A percentile compares a stretch with the other conserved stretches of the same genome.
These are phyloP conservation scores for Diaporthe velutina DNA, from an alignment of 2,329 filamentous ascomycete species.

Conservation along the genomic window DNA sequence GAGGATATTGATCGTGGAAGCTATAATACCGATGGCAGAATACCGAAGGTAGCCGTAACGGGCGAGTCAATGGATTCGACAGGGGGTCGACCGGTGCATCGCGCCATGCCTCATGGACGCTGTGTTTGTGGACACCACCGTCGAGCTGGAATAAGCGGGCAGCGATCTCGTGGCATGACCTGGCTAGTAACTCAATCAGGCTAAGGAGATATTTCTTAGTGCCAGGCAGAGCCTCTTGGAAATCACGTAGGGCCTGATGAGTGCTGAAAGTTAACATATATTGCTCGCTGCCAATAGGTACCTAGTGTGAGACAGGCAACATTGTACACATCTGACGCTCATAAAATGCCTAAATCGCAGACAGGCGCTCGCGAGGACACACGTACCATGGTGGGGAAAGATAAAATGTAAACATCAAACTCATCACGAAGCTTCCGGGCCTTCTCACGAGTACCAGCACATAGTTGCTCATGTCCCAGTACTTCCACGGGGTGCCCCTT, in stretches of 20 bases:
- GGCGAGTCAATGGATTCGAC: not conserved
- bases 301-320: not conserved
- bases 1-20: not conserved
- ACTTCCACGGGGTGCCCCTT: not conserved
- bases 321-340: not conserved
- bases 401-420: not conserved
- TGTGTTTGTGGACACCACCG: not conserved
- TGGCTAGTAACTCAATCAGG: not conserved
- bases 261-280: not conserved
- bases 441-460: not conserved
- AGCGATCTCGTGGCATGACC: not conserved
- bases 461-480: not conserved
- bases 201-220: not conserved
- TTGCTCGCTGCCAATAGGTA: not conserved
- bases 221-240: not conserved
- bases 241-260: not conserved
- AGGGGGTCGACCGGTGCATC: not conserved
- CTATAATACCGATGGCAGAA: not conserved
- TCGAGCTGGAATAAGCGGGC: not conserved
- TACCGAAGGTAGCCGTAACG: not conserved
- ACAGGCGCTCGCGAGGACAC: too few species aligned
- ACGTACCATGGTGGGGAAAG: not conserved
- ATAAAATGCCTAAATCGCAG: not conserved
- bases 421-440: not conserved
- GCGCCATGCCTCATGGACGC: not conserved